Conservation (phyloP, 2,329 filamentous ascomycete genomes). For the Diaporthe sp. region DNA sequence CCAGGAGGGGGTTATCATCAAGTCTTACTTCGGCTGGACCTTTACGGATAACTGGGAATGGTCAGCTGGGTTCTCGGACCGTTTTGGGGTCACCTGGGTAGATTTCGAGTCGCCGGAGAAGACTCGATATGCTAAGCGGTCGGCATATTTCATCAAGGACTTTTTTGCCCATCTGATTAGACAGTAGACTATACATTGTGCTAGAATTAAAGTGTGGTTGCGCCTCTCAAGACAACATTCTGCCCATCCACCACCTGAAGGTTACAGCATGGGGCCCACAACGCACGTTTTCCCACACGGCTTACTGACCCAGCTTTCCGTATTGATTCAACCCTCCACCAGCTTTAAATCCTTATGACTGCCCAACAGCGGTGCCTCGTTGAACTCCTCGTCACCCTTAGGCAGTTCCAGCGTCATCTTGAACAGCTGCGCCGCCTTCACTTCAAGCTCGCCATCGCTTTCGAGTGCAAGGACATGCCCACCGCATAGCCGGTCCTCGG, state of each 20-base stretch:
- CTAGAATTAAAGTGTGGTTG: neutral
- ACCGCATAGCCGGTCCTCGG: slow-evolving; percentile 46
- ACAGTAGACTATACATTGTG: slow-evolving; percentile 9
- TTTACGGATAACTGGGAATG: slow-evolving; percentile 60
- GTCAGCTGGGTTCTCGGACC: slow-evolving; percentile 55
- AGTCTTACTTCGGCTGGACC: slow-evolving; percentile 57
- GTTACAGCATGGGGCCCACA: neutral
- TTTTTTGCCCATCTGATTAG: slow-evolving; percentile 48
- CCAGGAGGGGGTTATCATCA: slow-evolving; percentile 53
- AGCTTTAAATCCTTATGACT: slow-evolving; percentile 46
- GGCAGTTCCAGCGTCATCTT: slow-evolving; percentile 49
- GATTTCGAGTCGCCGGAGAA: slow-evolving; percentile 53
- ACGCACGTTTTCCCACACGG: neutral
- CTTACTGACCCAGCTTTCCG: neutral
- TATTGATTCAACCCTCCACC: slow-evolving; percentile 45
- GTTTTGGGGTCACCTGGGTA: slow-evolving; percentile 56
- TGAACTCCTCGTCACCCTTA: slow-evolving; percentile 48
- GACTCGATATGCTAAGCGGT: slow-evolving; percentile 51
- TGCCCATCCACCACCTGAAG: neutral
- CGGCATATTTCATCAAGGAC: slow-evolving; percentile 47
- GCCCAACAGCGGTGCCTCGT: slow-evolving; percentile 44
- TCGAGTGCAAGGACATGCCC: slow-evolving; percentile 49
- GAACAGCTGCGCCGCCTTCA: slow-evolving; percentile 45
- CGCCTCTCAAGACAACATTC: neutral
- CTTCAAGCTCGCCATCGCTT: slow-evolving; percentile 47